These are phyloP conservation scores for Tetrahymena borealis DNA, from an alignment of 73 alveolate species.

Conservation along the genomic window DNA sequence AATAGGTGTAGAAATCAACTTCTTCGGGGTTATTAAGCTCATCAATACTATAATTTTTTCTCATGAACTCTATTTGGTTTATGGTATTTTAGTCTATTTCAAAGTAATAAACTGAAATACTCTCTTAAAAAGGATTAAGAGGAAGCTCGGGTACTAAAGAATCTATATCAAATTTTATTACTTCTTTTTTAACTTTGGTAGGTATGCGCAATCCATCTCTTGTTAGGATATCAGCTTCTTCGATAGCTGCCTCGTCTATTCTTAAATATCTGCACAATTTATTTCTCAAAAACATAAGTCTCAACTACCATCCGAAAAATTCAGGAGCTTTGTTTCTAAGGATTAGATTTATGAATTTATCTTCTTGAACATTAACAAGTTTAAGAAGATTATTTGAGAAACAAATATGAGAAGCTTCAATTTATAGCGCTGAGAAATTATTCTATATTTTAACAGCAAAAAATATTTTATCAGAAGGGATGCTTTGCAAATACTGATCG, in stretches of 20 bases:
- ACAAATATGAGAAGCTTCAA: background rate
- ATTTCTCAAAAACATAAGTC: background rate
- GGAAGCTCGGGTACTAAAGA: background rate
- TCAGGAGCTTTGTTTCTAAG: background rate
- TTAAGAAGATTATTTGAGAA: background rate
- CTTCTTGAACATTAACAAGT: background rate
- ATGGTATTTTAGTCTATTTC: background rate
- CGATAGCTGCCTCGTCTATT: background rate
- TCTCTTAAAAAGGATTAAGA: background rate
- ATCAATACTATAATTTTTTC: background rate
- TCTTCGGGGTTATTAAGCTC: background rate
- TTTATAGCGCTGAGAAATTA: background rate
- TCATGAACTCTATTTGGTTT: background rate
- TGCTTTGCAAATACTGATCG: background rate
- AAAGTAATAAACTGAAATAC: background rate
- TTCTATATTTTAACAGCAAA: background rate
- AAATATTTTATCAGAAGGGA: background rate
- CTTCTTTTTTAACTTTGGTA: background rate
- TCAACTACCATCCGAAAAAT: background rate
- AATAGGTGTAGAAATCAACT: background rate
- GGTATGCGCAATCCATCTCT: background rate
- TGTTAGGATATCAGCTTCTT: background rate
- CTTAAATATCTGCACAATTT: background rate
- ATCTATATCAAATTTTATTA: background rate
- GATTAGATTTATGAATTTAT: background rate